A percentile compares a stretch with the other conserved stretches of the same genome.
Evolutionary conservation across 1,139 yeast species (phyloP).

Genomic region (Yamadazyma sp.): DNA sequence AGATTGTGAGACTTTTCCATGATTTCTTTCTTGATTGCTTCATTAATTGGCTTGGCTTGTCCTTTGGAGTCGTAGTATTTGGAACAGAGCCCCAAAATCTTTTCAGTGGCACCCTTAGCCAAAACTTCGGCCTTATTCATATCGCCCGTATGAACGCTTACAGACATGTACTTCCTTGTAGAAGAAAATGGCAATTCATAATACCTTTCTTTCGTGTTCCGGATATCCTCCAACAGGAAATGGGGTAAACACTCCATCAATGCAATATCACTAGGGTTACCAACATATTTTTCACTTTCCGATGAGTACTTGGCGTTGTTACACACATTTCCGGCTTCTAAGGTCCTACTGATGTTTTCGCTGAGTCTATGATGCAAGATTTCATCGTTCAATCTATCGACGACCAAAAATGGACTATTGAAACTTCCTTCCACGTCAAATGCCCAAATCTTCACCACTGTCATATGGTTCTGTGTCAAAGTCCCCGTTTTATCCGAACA

Average conservation of each 20-base stretch:
- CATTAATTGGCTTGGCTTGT: slow-evolving; percentile 51
- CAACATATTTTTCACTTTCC: slow-evolving; percentile 72
- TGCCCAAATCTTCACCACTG: slow-evolving; percentile 85
- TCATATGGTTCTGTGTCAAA: slow-evolving; percentile 90
- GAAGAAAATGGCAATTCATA: slow-evolving; percentile 87
- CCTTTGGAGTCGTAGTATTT: slow-evolving; percentile 62
- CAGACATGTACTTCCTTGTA: slow-evolving; percentile 85
- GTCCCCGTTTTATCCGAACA: slow-evolving; percentile 97
- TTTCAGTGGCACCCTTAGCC: slow-evolving; percentile 90
- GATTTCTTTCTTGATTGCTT: slow-evolving; percentile 46
- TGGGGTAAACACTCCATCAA: slow-evolving; percentile 69
- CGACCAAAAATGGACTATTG: slow-evolving; percentile 44
- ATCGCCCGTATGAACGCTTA: slow-evolving; percentile 61
- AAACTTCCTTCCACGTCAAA: slow-evolving; percentile 63
- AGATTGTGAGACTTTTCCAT: slow-evolving; percentile 57
- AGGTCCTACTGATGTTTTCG: slow-evolving; percentile 50
- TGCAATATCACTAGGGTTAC: slow-evolving; percentile 95
- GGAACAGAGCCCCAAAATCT: slow-evolving; percentile 61
- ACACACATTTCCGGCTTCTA: slow-evolving; percentile 75
- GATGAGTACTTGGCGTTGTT: slow-evolving; percentile 73
- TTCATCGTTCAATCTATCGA: slow-evolving; percentile 45
- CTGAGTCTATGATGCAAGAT: slow-evolving; percentile 48
- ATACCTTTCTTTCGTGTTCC: slow-evolving; percentile 57
- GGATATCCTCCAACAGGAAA: slow-evolving; percentile 70
- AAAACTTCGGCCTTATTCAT: slow-evolving; percentile 55